Conservation (phyloP, 1,139 yeast species). For the Sugiyamaella pinicola region DNA sequence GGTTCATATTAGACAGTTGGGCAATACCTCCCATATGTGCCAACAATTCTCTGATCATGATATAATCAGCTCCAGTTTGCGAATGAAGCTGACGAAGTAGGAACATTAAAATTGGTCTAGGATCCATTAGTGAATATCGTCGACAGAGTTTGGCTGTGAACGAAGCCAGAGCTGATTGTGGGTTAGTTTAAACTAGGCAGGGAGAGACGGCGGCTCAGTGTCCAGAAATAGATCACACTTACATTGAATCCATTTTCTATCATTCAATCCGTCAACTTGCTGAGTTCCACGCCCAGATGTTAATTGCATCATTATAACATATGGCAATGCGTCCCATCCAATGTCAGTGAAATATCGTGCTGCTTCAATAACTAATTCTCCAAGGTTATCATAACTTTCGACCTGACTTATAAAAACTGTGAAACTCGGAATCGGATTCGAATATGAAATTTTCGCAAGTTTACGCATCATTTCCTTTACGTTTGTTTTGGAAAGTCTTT, state of each 20-base stretch:
- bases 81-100: constrained; percentile 65
- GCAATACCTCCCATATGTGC: constrained; percentile 83
- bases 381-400: constrained; percentile 90
- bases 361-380: constrained; percentile 74
- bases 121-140: constrained; percentile 42
- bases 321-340: constrained; percentile 85
- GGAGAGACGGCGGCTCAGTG: too few relatives aligned
- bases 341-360: constrained; percentile 75
- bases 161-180: constrained; percentile 46
- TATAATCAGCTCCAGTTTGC: constrained; percentile 64
- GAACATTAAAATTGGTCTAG: constrained; percentile 53
- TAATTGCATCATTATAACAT: constrained; percentile 70
- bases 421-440: constrained; percentile 80
- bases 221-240: constrained; percentile 33
- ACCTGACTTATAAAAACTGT: constrained; percentile 51
- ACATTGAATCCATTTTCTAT: constrained; percentile 78
- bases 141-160: constrained; percentile 45
- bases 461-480: constrained; percentile 75
- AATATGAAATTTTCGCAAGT: constrained; percentile 71
- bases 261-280: constrained; percentile 80
- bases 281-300: constrained; percentile 68
- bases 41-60: constrained; percentile 69
- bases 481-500: constrained; percentile 85
- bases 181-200: too few relatives aligned
- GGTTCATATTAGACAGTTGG: constrained; percentile 63